Conservation (phyloP, 1,284 basidiomycete species). For the Acaromyces ingoldii region DNA sequence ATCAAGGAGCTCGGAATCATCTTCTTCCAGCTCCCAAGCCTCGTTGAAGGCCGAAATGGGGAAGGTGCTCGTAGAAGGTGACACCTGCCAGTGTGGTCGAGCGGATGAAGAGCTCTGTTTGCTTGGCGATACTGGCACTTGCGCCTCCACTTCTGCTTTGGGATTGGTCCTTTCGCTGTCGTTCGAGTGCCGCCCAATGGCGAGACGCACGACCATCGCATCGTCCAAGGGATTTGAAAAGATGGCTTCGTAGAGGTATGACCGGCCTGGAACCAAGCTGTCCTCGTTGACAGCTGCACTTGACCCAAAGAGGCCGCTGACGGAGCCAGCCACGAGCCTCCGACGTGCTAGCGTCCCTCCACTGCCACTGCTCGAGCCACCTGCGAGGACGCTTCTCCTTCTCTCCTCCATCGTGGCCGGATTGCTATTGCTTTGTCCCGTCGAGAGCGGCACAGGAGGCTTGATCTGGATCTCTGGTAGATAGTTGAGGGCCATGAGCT, state of each 20-base stretch:
- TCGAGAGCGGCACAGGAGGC: constrained; percentile 51
- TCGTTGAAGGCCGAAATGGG: constrained; percentile 34
- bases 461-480: constrained; percentile 86
- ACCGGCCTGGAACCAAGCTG: constrained; percentile 20
- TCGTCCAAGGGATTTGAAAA: constrained; percentile 44
- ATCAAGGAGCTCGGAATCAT: constrained; percentile 12
- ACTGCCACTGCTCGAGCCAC: constrained; percentile 1
- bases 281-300: constrained; percentile 22
- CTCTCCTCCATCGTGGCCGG: background rate
- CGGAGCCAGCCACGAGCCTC: background rate
- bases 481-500: constrained; percentile 88
- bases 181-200: constrained; percentile 19
- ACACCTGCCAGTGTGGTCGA: constrained; percentile 3
- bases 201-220: constrained; percentile 27
- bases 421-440: too few relatives aligned
- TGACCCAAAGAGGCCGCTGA: too few relatives aligned
- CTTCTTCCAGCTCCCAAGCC: constrained; percentile 39
- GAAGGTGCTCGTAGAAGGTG: constrained; percentile 18
- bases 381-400: background rate
- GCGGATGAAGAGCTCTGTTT: constrained; percentile 16
- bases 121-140: constrained; percentile 16
- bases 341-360: too few relatives aligned
- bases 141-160: background rate
- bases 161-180: background rate
- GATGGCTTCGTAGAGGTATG: constrained; percentile 27